Conservation (phyloP, 176 grass and related monocot species). For the Phoenix dactylifera region DNA sequence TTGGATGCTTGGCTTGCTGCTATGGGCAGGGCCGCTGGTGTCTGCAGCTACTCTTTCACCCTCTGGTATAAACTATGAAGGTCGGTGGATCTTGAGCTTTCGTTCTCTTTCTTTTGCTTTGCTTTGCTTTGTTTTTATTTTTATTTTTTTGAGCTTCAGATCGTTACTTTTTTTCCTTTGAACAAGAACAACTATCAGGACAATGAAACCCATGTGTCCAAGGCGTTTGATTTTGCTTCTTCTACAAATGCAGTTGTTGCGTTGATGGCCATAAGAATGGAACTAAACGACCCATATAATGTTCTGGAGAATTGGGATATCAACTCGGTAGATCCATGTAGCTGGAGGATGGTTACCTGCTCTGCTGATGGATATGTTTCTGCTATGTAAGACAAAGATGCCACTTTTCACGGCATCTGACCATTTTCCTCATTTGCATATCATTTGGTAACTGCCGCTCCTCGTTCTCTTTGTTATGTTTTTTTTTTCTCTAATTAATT, state of each 20-base stretch:
- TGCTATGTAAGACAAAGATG: slow-evolving; percentile 26
- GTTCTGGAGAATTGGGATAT: slow-evolving; percentile 54
- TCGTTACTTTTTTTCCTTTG: too few species aligned
- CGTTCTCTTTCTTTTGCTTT: not conserved
- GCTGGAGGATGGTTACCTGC: slow-evolving; percentile 61
- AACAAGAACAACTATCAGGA: too few species aligned
- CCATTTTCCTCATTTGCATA: not conserved
- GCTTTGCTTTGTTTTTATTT: too few species aligned
- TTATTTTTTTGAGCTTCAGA: too few species aligned
- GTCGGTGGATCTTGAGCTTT: not conserved
- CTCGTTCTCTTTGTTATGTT: too few species aligned
- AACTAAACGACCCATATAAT: slow-evolving; percentile 39
- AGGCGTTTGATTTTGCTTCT: too few species aligned
- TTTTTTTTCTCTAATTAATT: not conserved
- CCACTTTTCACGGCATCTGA: not conserved
- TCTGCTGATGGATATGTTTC: slow-evolving; percentile 30
- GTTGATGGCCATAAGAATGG: slow-evolving; percentile 45
- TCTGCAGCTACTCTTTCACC: slow-evolving; percentile 43
- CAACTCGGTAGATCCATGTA: slow-evolving; percentile 50
- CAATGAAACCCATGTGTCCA: too few species aligned
- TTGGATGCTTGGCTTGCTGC: slow-evolving; percentile 28
- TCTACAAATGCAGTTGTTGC: slow-evolving; percentile 35
- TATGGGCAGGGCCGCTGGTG: slow-evolving; percentile 18
- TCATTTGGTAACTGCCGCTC: too few species aligned
- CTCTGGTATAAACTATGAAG: slow-evolving; percentile 64